phyloP scores from a whole-genome alignment of 345 rosid genomes.

The Eucalyptus pauciflora region DNA sequence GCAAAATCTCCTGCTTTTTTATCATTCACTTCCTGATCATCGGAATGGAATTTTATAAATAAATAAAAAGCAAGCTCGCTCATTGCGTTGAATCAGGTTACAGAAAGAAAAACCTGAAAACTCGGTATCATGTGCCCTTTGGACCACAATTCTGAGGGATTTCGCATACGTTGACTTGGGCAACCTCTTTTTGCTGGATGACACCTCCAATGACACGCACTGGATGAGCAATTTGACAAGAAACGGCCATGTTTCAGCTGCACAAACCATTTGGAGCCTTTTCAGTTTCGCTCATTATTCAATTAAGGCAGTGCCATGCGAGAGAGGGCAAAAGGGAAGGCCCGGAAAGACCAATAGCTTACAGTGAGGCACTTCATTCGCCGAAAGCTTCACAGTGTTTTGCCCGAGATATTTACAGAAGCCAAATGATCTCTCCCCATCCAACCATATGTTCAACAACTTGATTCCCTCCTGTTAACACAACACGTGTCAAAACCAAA shows the following conservation, averaged over 20 bases:
- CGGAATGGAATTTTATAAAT: background rate
- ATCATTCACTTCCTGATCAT: background rate
- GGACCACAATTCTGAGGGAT: slow-evolving; percentile 56
- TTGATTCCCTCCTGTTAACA: slow-evolving; percentile 64
- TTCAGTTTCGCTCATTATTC: background rate
- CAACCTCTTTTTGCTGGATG: slow-evolving; percentile 54
- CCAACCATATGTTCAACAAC: slow-evolving; percentile 72
- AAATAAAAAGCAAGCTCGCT: background rate
- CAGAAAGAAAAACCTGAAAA: slow-evolving; percentile 38
- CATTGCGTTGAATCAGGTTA: background rate
- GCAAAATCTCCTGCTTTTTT: background rate
- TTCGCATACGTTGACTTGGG: slow-evolving; percentile 62
- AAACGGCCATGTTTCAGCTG: slow-evolving; percentile 96
- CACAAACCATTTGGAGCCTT: slow-evolving; percentile 9
- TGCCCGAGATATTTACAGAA: slow-evolving; percentile 63
- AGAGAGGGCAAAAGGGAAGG: background rate
- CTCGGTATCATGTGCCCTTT: slow-evolving; percentile 56
- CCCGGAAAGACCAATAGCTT: background rate
- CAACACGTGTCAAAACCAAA: background rate
- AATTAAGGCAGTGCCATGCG: background rate
- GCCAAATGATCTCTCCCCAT: slow-evolving; percentile 45
- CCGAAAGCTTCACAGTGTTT: slow-evolving; percentile 52
- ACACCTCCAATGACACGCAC: slow-evolving; percentile 65
- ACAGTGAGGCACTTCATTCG: slow-evolving; percentile 70
- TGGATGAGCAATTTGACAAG: slow-evolving; percentile 48